Percentiles rank a stretch among this genome's conserved stretches.
Evolutionary conservation across 768 basidiomycete genomes (phyloP).

Genomic region (Boletus reticuloceps): DNA sequence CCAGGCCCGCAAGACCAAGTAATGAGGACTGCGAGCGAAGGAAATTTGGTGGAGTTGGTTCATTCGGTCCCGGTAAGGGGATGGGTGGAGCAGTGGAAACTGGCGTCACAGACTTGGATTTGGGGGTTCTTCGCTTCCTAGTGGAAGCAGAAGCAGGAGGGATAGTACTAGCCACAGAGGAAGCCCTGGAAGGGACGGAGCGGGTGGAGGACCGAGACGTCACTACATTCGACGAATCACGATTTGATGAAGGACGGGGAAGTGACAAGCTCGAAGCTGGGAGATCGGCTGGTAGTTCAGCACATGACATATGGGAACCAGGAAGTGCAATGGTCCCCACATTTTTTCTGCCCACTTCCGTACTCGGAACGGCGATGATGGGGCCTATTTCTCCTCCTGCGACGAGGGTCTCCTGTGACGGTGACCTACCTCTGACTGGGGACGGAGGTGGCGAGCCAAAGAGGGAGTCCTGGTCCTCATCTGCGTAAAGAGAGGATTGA

Average conservation of each 20-base stretch:
- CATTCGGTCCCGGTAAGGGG: constrained; percentile 57
- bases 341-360: constrained; percentile 41
- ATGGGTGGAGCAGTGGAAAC: constrained; percentile 56
- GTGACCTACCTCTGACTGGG: constrained; percentile 73
- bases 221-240: constrained; percentile 27
- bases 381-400: constrained; percentile 15
- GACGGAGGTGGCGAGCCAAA: constrained; percentile 79
- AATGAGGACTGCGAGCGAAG: constrained; percentile 71
- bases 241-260: constrained; percentile 9
- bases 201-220: constrained; percentile 13
- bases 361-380: constrained; percentile 26
- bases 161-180: constrained; percentile 4
- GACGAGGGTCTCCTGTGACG: constrained; percentile 44
- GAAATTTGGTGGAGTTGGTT: constrained; percentile 63
- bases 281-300: constrained; percentile 83
- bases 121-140: constrained; percentile 36
- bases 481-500: constrained; percentile 1
- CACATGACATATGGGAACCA: constrained; percentile 82
- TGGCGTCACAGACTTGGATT: constrained; percentile 40
- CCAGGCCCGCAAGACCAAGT: constrained; percentile 68
- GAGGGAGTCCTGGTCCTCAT: constrained; percentile 63
- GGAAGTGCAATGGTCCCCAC: constrained; percentile 99
- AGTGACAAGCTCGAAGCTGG: constrained; percentile 58
- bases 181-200: constrained; percentile 7
- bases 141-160: constrained; percentile 4